phyloP scores from a whole-genome alignment of 768 basidiomycete species.

The Collybia sp. region DNA sequence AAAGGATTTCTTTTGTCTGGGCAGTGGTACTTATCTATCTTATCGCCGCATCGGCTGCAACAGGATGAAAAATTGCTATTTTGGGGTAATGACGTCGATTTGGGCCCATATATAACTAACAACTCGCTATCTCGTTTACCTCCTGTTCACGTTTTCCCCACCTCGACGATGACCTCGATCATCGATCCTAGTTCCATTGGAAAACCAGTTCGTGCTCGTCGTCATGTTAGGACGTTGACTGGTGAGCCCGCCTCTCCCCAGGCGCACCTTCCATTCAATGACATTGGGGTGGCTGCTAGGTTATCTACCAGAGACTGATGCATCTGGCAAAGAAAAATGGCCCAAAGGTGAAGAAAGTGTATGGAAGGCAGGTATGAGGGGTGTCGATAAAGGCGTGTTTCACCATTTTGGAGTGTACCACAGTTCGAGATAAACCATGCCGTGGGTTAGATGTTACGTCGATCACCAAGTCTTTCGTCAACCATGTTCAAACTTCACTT shows the following conservation, averaged over 20 bases:
- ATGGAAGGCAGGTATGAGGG: slow-evolving; percentile 64
- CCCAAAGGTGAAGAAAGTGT: slow-evolving; percentile 72
- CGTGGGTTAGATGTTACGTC: slow-evolving; percentile 44
- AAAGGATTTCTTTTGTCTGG: too few species aligned
- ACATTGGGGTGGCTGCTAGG: slow-evolving; percentile 34
- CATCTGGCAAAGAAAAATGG: slow-evolving; percentile 79
- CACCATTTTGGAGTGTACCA: not conserved
- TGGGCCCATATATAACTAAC: slow-evolving; percentile 3
- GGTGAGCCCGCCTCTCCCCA: slow-evolving; percentile 27
- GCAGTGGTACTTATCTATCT: not conserved
- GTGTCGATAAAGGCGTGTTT: slow-evolving; percentile 49
- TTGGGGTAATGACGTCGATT: not conserved
- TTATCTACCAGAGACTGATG: slow-evolving; percentile 75
- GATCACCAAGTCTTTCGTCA: slow-evolving; percentile 73
- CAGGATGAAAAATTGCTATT: not conserved
- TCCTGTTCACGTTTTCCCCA: slow-evolving; percentile 7
- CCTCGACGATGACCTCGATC: slow-evolving; percentile 52
- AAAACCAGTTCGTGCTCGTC: slow-evolving; percentile 50
- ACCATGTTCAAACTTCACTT: slow-evolving; percentile 84
- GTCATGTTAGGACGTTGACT: slow-evolving; percentile 67
- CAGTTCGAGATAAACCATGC: slow-evolving; percentile 1
- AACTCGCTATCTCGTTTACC: slow-evolving; percentile 1
- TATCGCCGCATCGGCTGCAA: not conserved
- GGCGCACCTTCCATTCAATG: not conserved
- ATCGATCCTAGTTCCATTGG: slow-evolving; percentile 65